These are phyloP conservation scores for Rachicladosporium sp. DNA, from an alignment of 2,329 filamentous ascomycete species.

Conservation along the genomic window DNA sequence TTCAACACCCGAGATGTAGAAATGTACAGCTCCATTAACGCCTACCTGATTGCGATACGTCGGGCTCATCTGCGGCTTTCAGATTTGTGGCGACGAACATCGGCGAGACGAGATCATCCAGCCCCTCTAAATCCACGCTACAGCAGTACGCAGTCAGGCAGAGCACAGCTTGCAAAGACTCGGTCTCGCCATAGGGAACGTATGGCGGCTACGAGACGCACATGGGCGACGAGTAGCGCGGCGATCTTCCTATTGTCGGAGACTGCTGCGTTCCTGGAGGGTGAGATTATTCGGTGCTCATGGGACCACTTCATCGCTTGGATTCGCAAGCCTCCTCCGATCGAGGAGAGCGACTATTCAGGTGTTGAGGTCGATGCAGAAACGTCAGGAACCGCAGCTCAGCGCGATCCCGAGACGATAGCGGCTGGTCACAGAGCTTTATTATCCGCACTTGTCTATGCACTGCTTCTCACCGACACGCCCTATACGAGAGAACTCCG, in stretches of 20 bases:
- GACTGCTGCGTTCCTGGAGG: conserved; percentile 77
- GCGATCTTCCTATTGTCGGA: conserved; percentile 83
- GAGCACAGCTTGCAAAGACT: conserved; percentile 47
- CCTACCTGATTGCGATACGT: conserved; percentile 75
- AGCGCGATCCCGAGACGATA: conserved; percentile 74
- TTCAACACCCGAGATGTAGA: conserved; percentile 63
- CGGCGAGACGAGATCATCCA: conserved; percentile 64
- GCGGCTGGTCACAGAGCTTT: conserved; percentile 69
- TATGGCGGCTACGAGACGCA: conserved; percentile 57
- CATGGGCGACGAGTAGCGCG: conserved; percentile 83
- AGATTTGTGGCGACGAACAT: conserved; percentile 74
- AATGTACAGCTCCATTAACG: conserved; percentile 72
- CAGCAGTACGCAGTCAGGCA: conserved; percentile 49
- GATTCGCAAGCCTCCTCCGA: conserved; percentile 25
- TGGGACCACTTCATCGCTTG: conserved; percentile 71
- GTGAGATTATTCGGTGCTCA: conserved; percentile 69
- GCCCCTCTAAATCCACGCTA: conserved; percentile 54
- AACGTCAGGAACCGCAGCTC: conserved; percentile 9
- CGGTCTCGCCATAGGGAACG: conserved; percentile 53
- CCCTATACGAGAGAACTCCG: conserved; percentile 55
- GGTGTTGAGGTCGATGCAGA: background rate
- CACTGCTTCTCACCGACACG: conserved; percentile 53
- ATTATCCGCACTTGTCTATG: conserved; percentile 53
- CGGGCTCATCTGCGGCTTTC: conserved; percentile 75
- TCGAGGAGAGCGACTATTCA: background rate